These are phyloP conservation scores for Jamesozyma rosinii DNA, from an alignment of 805 yeast species.

Conservation along the genomic window DNA sequence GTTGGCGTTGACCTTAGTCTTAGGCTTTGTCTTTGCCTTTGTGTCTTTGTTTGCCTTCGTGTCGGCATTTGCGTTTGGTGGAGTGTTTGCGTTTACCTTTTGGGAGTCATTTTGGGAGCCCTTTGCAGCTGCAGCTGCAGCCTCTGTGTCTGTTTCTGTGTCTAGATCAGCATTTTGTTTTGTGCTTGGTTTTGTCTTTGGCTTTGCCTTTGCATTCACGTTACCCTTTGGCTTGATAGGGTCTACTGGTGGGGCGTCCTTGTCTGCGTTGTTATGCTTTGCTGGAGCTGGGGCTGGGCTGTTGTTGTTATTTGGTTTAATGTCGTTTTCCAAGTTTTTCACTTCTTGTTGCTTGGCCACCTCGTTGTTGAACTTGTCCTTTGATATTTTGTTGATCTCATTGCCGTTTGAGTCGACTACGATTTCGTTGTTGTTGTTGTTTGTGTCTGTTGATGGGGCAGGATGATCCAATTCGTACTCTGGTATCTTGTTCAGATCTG, in stretches of 20 bases:
- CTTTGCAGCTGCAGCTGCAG: slow-evolving; percentile 3
- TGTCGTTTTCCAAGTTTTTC: slow-evolving; percentile 21
- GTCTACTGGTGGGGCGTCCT: no score
- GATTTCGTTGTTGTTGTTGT: not conserved
- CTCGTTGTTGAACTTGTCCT: slow-evolving; percentile 21
- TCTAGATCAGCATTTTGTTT: not conserved
- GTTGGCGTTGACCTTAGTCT: slow-evolving; percentile 3
- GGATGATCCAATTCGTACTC: slow-evolving; percentile 24
- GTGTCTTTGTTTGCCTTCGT: not conserved
- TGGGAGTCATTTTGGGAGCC: slow-evolving; percentile 1
- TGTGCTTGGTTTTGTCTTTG: not conserved
- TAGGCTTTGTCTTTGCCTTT: not conserved
- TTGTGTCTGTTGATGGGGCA: not conserved
- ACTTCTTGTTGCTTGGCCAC: slow-evolving; percentile 26
- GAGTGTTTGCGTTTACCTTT: not conserved
- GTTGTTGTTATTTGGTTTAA: not conserved
- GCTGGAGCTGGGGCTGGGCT: not conserved
- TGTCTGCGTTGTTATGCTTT: no score
- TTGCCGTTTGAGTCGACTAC: slow-evolving; percentile 3
- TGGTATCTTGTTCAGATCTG: slow-evolving; percentile 16
- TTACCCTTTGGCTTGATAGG: no score
- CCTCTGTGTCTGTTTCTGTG: not conserved
- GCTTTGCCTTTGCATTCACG: not conserved
- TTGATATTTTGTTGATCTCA: not conserved
- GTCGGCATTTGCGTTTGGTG: no score